Base-by-base conservation (phyloP, 179 eudicot genomes). In the Kewa caespitosa region DNA sequence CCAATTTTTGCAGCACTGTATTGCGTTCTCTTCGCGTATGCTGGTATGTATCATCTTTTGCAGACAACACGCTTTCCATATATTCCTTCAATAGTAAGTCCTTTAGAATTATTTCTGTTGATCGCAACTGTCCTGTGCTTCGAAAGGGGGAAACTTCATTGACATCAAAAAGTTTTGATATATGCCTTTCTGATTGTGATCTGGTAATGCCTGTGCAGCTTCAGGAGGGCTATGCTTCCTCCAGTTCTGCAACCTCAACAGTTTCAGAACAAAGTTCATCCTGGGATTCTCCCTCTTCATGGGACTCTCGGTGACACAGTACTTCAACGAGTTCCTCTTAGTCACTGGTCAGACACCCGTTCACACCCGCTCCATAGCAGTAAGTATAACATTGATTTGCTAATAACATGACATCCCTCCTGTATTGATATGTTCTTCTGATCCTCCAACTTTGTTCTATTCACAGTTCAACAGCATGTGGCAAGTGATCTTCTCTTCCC, bases 211-310 rank as follows among this genome's bases (percentile, higher is more conserved):
- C 32, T 65, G 4, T 75, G 81, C 93, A 92, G 97, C 90, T 57
- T 87, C 98, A 62, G 87, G 92, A 73, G 91, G 97, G 72, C 75
- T 93, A 70, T 87, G 91, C 27, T 79, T 89, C 67, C 92, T 93
- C 41, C 98, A 93, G 57, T 88, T 82, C 83, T 93, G 96, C 90
- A 88, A 88, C 84, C 89, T 91, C 75, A 92, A 91, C 88, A 92
- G 91, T 77, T 89, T 84, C 81, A 91, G 97, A 80, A 84, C 94
- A 57, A 91, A 84, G 89, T 91, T 93, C 76, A 86, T 93, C 36
- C 48, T 93, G 25, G 98, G 90, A 20, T 88, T 88, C 68, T 85
- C 98, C 0, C 69, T 91, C 74, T 93, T 86, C 88, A 84, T 93
- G 88, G 98, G 97, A 8, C 94, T 93, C 72, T 93, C 98, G 0